Evolutionary conservation across 2,329 filamentous ascomycete species (phyloP), one percentile per base, ranked within the genome.

Genomic region (Venturia oleaginea): DNA sequence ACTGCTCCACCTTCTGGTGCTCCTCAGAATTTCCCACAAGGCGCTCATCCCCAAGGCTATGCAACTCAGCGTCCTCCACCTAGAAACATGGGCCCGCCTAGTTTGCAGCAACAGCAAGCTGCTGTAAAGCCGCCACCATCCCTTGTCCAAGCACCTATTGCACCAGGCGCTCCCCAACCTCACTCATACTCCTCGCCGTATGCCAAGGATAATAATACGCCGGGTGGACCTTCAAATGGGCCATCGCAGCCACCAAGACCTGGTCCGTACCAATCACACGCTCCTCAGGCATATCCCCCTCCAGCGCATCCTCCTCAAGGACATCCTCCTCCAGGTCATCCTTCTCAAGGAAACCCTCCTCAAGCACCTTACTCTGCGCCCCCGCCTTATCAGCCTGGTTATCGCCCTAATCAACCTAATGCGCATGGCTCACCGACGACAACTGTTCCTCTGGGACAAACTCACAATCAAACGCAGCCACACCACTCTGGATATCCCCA

Each of bases 131-230:
- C 62, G 19, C 34, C 48, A 34, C 62, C 62, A 4, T 40, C 34
- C 11, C 34, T 46, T 19, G 34, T 30, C n/a, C 46, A 46, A 43
- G 24, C 61, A 3, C 13, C n/a, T 6, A 19, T 8, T 30, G 37
- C 22, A 10, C n/a, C 40, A 11, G 19, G 27, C 11, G 48, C 30
- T 37, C 63, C 24, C 19, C 62, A 37, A 6, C 32, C 63, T 19
- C 55, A 51, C 24, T 38, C 34, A 24, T 64, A 64, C 42, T 64
- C 63, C 5, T 64, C 63, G 10, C 63, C 63, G 11, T 64, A 64
- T 51, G 63, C 63, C 17, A 60, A 34, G 19, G 55, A 61, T 19
- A 61, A 42, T 17, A 60, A 60, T 15, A 40, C 17, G 40, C 59
- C 59, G 15, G 40, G 59, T 19, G 59, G 34, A 7, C 27, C 59